A percentile compares a stretch with the other conserved stretches of the same genome.
phyloP scores from a whole-genome alignment of 495 filamentous ascomycete species.

The Aspergillus cristatus region DNA sequence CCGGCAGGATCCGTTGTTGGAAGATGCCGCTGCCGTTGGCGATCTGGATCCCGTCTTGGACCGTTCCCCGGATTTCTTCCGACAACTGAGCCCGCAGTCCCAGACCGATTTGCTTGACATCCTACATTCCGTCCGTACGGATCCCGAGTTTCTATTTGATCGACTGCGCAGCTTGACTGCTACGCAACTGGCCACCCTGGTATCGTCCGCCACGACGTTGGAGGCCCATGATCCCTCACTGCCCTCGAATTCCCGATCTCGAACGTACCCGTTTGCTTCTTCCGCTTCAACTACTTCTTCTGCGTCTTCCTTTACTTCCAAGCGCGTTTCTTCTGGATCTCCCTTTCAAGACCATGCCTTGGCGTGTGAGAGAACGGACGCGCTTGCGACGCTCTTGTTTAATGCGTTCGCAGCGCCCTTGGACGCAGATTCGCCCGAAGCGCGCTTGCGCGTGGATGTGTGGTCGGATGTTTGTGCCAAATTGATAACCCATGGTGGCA shows the following conservation, averaged over 20 bases:
- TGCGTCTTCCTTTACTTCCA: slow-evolving; percentile 34
- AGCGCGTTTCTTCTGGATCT: slow-evolving; percentile 51
- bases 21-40: slow-evolving; percentile 23
- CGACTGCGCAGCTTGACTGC: slow-evolving; percentile 63
- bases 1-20: slow-evolving; percentile 29
- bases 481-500: slow-evolving; percentile 42
- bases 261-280: slow-evolving; percentile 10
- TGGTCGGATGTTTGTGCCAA: slow-evolving; percentile 86
- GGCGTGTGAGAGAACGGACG: slow-evolving; percentile 81
- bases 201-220: slow-evolving; percentile 63
- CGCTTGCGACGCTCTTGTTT: slow-evolving; percentile 75
- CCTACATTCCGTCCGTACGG: slow-evolving; percentile 70
- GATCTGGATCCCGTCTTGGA: slow-evolving; percentile 23
- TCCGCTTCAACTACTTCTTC: slow-evolving; percentile 7
- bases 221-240: slow-evolving; percentile 77
- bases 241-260: slow-evolving; percentile 56
- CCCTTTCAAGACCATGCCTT: slow-evolving; percentile 35
- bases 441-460: slow-evolving; percentile 66
- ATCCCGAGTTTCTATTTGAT: slow-evolving; percentile 77
- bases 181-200: slow-evolving; percentile 63
- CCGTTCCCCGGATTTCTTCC: slow-evolving; percentile 60
- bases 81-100: slow-evolving; percentile 66
- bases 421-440: slow-evolving; percentile 71
- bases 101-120: slow-evolving; percentile 71
- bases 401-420: slow-evolving; percentile 64